Percentiles rank a stretch among this genome's conserved stretches.
phyloP scores from a whole-genome alignment of 2,329 filamentous ascomycete genomes.

The Xylaria hypoxylon region DNA sequence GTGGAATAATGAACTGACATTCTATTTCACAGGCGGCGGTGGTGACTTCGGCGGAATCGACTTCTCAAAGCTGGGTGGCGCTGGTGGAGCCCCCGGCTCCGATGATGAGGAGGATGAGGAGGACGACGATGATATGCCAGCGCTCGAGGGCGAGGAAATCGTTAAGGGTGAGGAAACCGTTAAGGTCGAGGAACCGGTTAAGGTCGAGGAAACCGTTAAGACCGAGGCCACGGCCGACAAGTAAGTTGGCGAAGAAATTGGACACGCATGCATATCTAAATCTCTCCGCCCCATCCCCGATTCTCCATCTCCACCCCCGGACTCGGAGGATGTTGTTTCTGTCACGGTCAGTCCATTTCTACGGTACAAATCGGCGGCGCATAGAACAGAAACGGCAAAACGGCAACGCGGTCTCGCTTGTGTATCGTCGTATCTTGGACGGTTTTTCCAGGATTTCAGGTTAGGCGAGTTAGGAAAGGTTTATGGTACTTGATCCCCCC shows the following conservation, averaged over 20 bases:
- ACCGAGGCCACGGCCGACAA: constrained; percentile 47
- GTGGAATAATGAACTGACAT: constrained; percentile 38
- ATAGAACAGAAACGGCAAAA: constrained; percentile 40
- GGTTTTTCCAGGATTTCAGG: constrained; percentile 28
- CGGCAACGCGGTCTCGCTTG: constrained; percentile 34
- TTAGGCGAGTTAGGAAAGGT: constrained; percentile 35
- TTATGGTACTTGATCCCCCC: constrained; percentile 22
- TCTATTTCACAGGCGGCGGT: constrained; percentile 58
- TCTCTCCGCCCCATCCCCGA: constrained; percentile 25
- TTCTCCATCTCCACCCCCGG: not conserved
- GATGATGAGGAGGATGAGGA: constrained; percentile 60
- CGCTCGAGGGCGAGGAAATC: constrained; percentile 73
- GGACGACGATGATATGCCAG: constrained; percentile 83
- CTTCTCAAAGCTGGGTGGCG: constrained; percentile 88
- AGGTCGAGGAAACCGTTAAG: constrained; percentile 67
- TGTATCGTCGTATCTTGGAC: constrained; percentile 26
- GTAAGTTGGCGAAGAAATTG: constrained; percentile 40
- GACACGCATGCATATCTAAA: constrained; percentile 19
- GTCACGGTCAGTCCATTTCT: constrained; percentile 37
- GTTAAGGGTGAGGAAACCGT: constrained; percentile 55
- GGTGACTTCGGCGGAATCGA: constrained; percentile 89
- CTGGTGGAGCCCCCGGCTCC: constrained; percentile 55
- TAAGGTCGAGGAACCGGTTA: constrained; percentile 66
- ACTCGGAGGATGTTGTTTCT: constrained; percentile 36
- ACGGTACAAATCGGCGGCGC: constrained; percentile 36